These are phyloP conservation scores for Crucihimalaya himalaica DNA, from an alignment of 345 rosid genomes.

Conservation along the genomic window DNA sequence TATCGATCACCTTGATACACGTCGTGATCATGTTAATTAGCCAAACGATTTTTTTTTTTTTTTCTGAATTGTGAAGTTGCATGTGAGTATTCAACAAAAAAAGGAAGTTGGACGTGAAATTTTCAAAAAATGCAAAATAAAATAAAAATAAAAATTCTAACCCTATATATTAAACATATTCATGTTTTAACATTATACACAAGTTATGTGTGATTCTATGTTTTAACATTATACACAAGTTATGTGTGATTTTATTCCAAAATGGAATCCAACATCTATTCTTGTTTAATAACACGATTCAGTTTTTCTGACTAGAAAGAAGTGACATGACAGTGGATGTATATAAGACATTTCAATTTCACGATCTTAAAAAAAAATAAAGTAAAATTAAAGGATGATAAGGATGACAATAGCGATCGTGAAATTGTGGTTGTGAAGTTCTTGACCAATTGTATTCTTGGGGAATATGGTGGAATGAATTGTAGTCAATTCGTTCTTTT, in stretches of 20 bases:
- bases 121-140: background rate
- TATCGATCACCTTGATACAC: too few species aligned
- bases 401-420: background rate
- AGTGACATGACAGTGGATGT: background rate
- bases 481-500: conserved; percentile 29
- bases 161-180: too few species aligned
- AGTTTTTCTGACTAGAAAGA: background rate
- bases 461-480: conserved; percentile 26
- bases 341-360: background rate
- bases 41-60: too few species aligned
- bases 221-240: too few species aligned
- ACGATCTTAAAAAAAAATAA: background rate
- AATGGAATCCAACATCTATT: background rate
- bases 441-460: conserved; percentile 11
- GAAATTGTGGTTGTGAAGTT: conserved; percentile 17
- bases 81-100: too few species aligned
- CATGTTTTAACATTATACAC: background rate
- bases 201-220: background rate
- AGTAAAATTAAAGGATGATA: background rate
- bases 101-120: too few species aligned
- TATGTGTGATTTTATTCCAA: background rate
- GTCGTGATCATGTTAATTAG: too few species aligned
- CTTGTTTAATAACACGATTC: background rate
- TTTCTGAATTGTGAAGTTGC: too few species aligned
- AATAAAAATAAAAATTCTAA: too few species aligned